phyloP scores from a whole-genome alignment of 306 rosid genomes.

The Rubus idaeus region DNA sequence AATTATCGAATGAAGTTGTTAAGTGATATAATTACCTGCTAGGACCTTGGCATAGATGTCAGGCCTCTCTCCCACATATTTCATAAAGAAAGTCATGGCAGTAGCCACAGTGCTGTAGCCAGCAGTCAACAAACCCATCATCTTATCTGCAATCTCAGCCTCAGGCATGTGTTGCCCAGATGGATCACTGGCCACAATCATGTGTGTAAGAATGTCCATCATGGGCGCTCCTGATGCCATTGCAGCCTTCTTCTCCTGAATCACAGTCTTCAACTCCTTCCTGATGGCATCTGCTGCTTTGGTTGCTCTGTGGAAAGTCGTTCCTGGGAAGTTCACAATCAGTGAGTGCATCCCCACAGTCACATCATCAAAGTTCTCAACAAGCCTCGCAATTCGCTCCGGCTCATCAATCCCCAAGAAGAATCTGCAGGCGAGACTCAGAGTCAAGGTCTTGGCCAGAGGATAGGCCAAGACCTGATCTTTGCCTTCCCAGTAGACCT shows the following conservation, averaged over 20 bases:
- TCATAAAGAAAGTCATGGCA: slow-evolving; percentile 70
- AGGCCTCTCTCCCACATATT: slow-evolving; percentile 52
- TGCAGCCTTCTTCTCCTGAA: slow-evolving; percentile 54
- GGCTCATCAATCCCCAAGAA: slow-evolving; percentile 47
- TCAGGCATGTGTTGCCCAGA: slow-evolving; percentile 61
- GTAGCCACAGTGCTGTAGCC: slow-evolving; percentile 48
- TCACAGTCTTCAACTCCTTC: slow-evolving; percentile 39
- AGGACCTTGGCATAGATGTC: slow-evolving; percentile 53
- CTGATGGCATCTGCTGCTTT: slow-evolving; percentile 47
- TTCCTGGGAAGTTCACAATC: slow-evolving; percentile 51
- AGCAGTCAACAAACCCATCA: slow-evolving; percentile 64
- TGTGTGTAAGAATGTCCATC: slow-evolving; percentile 52
- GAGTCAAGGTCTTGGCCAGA: slow-evolving; percentile 43
- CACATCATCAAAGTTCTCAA: slow-evolving; percentile 37
- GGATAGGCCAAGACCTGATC: slow-evolving; percentile 40
- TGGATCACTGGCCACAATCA: slow-evolving; percentile 49
- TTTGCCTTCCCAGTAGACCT: slow-evolving; percentile 50
- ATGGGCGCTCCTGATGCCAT: slow-evolving; percentile 41
- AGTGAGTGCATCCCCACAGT: slow-evolving; percentile 48
- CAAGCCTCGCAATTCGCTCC: slow-evolving; percentile 31
- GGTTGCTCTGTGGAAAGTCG: slow-evolving; percentile 40
- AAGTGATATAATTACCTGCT: slow-evolving; percentile 31
- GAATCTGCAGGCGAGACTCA: slow-evolving; percentile 45
- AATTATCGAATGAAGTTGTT: neutral
- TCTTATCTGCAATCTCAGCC: slow-evolving; percentile 51